Evolutionary conservation across 345 rosid genomes (phyloP).

Genomic region (Boechera retrofracta): DNA sequence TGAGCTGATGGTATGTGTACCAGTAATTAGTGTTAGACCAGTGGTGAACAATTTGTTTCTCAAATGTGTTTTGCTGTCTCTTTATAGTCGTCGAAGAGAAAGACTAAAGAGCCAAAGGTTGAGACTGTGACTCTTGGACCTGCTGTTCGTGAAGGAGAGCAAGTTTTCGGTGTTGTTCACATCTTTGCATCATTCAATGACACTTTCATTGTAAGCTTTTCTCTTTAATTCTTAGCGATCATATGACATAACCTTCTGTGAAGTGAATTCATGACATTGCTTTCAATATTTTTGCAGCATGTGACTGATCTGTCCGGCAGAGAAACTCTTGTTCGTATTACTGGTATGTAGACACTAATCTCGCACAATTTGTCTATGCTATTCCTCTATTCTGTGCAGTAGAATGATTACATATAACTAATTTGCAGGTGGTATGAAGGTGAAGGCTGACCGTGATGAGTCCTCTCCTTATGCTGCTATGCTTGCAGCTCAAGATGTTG

Average conservation of each 20-base stretch:
- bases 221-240: neutral
- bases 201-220: slow-evolving; percentile 63
- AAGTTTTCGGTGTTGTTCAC: slow-evolving; percentile 79
- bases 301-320: slow-evolving; percentile 89
- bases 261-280: neutral
- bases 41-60: slow-evolving; percentile 16
- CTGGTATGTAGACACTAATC: slow-evolving; percentile 51
- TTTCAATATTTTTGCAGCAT: slow-evolving; percentile 55
- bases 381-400: neutral
- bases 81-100: slow-evolving; percentile 70
- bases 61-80: slow-evolving; percentile 1
- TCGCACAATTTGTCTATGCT: too few relatives aligned
- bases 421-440: slow-evolving; percentile 86
- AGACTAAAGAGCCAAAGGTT: slow-evolving; percentile 82
- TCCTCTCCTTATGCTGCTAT: slow-evolving; percentile 93
- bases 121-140: slow-evolving; percentile 80
- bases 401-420: neutral
- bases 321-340: slow-evolving; percentile 85
- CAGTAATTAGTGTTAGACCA: neutral
- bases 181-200: slow-evolving; percentile 81
- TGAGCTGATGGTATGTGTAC: slow-evolving; percentile 23
- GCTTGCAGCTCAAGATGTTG: slow-evolving; percentile 90
- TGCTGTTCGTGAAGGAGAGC: slow-evolving; percentile 77
- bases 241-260: neutral
- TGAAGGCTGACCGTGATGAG: slow-evolving; percentile 88